Evolutionary conservation across 1,139 yeast species (phyloP), one percentile per base, ranked within the genome.

Genomic region (Lodderomyces elongisporus): DNA sequence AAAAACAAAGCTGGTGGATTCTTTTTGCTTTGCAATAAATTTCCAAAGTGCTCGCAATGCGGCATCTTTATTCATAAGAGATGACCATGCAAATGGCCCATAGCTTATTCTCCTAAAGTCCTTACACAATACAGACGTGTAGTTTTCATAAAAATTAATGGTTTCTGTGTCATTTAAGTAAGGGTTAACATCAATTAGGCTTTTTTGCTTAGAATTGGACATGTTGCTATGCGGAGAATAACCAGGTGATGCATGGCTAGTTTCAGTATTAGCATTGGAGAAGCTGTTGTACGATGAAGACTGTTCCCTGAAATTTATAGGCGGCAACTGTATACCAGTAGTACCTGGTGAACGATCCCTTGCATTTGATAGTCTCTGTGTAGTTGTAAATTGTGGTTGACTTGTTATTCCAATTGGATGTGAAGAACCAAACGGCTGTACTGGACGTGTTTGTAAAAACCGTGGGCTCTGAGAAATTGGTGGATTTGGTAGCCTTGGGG

Each of bases 41-140:
- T 58, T 54, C 66, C 66, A 62, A 12, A 63, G 46, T 14, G 55
- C 31, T 13, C 56, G 51, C 24, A 72, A 50, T 15, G 63, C 76
- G 1, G 60, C 60, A 46, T 77, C 84, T 36, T 66, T 66, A 38
- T 65, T 64, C 54, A 74, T 55, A 15, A 70, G 33, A 0, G 76
- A 60, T 2, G 68, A 48, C 74, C 76, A 70, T 0, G 75, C 51
- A 35, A 71, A 60, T 0, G 77, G 77, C 0, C 78, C 78, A 47
- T 63, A 66, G 36, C 66, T 67, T 21, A 65, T 52, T 33, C 69
- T 49, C 28, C 69, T 49, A 25, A 41, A 41, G 31, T 57, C 64
- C 26, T 62, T 58, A 5, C 58, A 48, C 38, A 64, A 60, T 21
- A 71, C 52, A 0, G 77, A 59, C 7, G 65, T 49, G 40, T 63